phyloP scores from a whole-genome alignment of 73 alveolate species.

The Tetrahymena malaccensis region DNA sequence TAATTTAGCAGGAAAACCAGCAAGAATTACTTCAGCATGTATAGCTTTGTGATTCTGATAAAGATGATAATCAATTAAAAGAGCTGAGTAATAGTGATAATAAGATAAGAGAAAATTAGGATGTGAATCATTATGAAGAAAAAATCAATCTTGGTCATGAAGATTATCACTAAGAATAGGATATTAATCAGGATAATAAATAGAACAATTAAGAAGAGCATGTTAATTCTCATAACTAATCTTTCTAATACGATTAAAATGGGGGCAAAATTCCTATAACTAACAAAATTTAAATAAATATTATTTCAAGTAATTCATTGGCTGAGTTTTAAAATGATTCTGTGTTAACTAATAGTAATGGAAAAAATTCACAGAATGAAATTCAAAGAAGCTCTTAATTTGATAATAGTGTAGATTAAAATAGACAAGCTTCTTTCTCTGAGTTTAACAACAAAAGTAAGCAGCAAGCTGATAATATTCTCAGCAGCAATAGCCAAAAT shows the following conservation, averaged over 20 bases:
- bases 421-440: background rate
- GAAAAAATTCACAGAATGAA: background rate
- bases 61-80: background rate
- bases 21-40: background rate
- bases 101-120: background rate
- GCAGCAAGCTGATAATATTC: background rate
- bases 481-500: background rate
- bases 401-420: background rate
- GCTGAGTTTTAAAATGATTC: background rate
- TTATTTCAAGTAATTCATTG: background rate
- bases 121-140: background rate
- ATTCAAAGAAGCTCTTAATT: background rate
- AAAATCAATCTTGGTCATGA: background rate
- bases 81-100: background rate
- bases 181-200: background rate
- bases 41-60: background rate
- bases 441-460: background rate
- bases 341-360: background rate
- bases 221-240: background rate
- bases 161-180: background rate
- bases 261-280: background rate
- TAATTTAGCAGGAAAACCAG: background rate
- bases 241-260: background rate
- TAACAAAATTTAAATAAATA: background rate
- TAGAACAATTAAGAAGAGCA: background rate